Percentiles rank a stretch among this genome's conserved stretches.
Conservation (phyloP, 2,329 filamentous ascomycete genomes). For the Ceratocystis lukuohia region DNA sequence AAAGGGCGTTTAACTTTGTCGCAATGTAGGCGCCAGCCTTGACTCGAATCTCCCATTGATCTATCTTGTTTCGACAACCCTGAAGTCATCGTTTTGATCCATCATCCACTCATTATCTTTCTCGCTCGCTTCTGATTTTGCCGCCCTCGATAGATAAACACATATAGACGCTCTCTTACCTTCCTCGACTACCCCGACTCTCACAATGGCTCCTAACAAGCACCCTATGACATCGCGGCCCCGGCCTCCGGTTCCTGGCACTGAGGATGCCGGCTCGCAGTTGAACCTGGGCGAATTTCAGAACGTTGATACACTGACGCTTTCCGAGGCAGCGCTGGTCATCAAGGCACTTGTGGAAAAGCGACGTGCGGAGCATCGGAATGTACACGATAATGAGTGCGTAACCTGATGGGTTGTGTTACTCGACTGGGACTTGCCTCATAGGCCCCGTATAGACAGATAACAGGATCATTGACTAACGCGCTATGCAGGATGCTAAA, state of each 20-base stretch:
- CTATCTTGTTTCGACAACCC: neutral
- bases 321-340: slow-evolving; percentile 83
- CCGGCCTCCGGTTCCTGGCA: slow-evolving; percentile 56
- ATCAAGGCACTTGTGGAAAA: slow-evolving; percentile 80
- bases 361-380: slow-evolving; percentile 64
- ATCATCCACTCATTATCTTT: neutral
- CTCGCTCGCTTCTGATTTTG: neutral
- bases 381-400: slow-evolving; percentile 73
- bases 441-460: neutral
- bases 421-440: neutral
- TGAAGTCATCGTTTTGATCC: neutral
- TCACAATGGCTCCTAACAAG: slow-evolving; percentile 15
- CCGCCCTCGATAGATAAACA: neutral
- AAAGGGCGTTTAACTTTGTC: slow-evolving; percentile 6
- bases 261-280: slow-evolving; percentile 72
- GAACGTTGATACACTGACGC: slow-evolving; percentile 76
- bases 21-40: slow-evolving; percentile 7
- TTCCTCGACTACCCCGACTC: neutral
- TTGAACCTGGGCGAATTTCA: slow-evolving; percentile 90
- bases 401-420: slow-evolving; percentile 25
- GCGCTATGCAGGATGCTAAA: slow-evolving; percentile 49
- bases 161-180: too few relatives aligned
- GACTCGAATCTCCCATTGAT: neutral
- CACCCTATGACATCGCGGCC: slow-evolving; percentile 41
- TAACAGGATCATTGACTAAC: neutral